Percentiles rank a stretch among this genome's conserved stretches.
Conservation (phyloP, 768 basidiomycete genomes). For the Termitomyces bulborhizus region DNA sequence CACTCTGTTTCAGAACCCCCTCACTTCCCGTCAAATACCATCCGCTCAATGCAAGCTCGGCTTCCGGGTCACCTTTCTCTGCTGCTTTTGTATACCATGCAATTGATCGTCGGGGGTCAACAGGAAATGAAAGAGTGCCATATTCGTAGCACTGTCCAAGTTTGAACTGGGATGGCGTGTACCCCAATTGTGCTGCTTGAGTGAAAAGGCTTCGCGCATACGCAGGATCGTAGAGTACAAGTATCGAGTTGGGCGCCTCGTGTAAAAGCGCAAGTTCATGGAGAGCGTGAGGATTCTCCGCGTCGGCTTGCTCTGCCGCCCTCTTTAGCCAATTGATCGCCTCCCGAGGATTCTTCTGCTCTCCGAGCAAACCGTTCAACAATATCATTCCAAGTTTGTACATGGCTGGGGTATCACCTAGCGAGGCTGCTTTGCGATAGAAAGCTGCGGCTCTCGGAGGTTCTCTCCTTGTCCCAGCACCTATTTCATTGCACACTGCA, state of each 20-base stretch:
- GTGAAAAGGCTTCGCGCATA: constrained; percentile 85
- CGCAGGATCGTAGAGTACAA: constrained; percentile 74
- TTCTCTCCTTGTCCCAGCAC: constrained; percentile 90
- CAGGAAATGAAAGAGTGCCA: constrained; percentile 79
- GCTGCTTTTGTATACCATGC: constrained; percentile 99
- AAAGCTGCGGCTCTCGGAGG: constrained; percentile 87
- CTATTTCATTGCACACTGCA: constrained; percentile 98
- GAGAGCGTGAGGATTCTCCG: constrained; percentile 95
- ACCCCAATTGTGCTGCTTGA: constrained; percentile 89
- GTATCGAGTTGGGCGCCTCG: constrained; percentile 58
- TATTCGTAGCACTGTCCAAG: constrained; percentile 95
- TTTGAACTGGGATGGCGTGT: constrained; percentile 91
- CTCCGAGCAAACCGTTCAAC: constrained; percentile 76
- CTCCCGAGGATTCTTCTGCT: constrained; percentile 82
- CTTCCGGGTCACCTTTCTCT: constrained; percentile 92
- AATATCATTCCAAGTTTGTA: constrained; percentile 99
- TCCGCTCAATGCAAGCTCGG: constrained; percentile 92
- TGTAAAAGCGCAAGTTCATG: constrained; percentile 91
- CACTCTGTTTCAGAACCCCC: constrained; percentile 94
- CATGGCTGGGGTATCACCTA: constrained; percentile 98
- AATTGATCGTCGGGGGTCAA: constrained; percentile 91
- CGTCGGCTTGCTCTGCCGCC: constrained; percentile 95
- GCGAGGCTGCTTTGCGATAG: constrained; percentile 92
- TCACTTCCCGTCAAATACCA: constrained; percentile 98
- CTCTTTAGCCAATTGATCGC: constrained; percentile 92